Percentiles rank a stretch among this genome's conserved stretches.
Evolutionary conservation across 176 grass and related monocot species (phyloP).

Genomic region (Alopecurus myosuroides): DNA sequence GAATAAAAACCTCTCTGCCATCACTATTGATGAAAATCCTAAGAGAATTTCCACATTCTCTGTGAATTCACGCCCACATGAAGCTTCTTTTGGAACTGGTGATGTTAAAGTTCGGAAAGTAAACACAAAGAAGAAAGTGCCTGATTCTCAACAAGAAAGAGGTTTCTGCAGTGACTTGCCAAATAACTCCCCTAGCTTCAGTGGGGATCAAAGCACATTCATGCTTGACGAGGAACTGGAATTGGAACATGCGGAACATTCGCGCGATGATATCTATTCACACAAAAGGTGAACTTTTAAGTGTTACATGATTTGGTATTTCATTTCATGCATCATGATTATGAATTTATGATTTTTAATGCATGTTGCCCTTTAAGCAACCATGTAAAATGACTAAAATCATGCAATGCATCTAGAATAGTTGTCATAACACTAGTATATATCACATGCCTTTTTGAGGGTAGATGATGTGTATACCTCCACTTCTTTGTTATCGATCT

Average conservation of each 20-base stretch:
- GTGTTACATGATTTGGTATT: not conserved
- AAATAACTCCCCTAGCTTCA: constrained; percentile 33
- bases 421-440: not conserved
- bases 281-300: constrained; percentile 59
- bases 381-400: not conserved
- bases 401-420: not conserved
- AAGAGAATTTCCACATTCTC: constrained; percentile 17
- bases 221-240: constrained; percentile 85
- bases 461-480: not conserved
- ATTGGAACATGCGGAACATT: constrained; percentile 43
- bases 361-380: not conserved
- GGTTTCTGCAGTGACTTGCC: constrained; percentile 27
- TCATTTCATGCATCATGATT: not conserved
- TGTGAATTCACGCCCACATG: constrained; percentile 28
- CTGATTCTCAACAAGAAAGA: constrained; percentile 27
- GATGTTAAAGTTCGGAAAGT: constrained; percentile 35
- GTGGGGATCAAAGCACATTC: constrained; percentile 72
- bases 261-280: constrained; percentile 31
- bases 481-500: not conserved
- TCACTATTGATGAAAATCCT: constrained; percentile 23
- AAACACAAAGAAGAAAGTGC: constrained; percentile 29
- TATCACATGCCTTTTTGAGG: not conserved
- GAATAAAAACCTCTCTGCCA: constrained; percentile 31
- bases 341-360: constrained; percentile 13
- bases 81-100: constrained; percentile 14